Base-by-base conservation (phyloP, 139 green algal species). In the Picochlorum sp. region DNA sequence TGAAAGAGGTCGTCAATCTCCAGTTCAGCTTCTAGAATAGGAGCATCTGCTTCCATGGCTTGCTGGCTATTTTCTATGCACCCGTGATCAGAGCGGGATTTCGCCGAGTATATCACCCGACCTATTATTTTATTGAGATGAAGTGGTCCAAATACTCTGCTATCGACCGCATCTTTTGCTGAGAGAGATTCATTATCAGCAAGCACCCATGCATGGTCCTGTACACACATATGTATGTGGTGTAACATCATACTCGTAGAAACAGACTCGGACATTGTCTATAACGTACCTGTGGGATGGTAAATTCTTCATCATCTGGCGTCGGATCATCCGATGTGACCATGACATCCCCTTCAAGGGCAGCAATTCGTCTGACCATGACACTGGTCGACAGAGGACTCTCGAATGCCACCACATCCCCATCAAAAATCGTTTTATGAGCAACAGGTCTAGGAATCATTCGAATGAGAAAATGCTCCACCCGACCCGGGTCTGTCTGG, bases 201-300 rank as follows among this genome's bases (percentile, higher is more conserved):
- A 34, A 95, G 60, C 37, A 95, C 85, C 87, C 87, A 95, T 75
- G 83, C 91, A 45, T 91, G 77, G n/a, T 82, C 85, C 66, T 54
- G 8, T 41, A 41, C 34, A 62, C 49, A 54, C 28, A 30, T 6
- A 5, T 30, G 4, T 7, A 2, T 5, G 4, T 30, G 4, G 2
- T 30, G 3, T 30, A 30, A 30, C 28, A 30, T 30, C 28, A 30
- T 6, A 5, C 28, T 30, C 28, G 4, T 30, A 4, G 4, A 30
- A 6, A 30, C 4, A 30, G 28, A 30, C n/a, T n/a, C n/a, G n/a
- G n/a, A n/a, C n/a, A n/a, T 30, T 30, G 28, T 8, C 24, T 52
- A 23, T 24, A 20, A 18, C 55, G 7, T 55, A 34, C 49, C 16
- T 41, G 41, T 62, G 31, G 56, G 38, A 26, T 20, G 47, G 47